Evolutionary conservation across 2,329 filamentous ascomycete genomes (phyloP).

Genomic region (Trichoderma harzianum): DNA sequence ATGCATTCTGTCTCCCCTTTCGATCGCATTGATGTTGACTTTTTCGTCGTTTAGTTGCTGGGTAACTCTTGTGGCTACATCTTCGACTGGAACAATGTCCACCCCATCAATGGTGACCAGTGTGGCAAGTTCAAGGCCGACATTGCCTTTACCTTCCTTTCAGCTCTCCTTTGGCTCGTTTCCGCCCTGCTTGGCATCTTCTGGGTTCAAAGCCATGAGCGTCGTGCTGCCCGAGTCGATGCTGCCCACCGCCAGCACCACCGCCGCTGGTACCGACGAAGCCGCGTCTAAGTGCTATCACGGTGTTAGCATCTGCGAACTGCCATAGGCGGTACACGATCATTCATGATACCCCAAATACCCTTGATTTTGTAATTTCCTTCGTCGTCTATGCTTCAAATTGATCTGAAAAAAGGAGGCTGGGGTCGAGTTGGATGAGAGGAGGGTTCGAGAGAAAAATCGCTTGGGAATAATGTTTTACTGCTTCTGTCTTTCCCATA

Average conservation of each 20-base stretch:
- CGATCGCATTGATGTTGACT: neutral
- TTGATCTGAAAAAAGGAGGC: neutral
- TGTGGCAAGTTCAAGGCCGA: constrained; percentile 69
- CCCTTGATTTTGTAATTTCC: neutral
- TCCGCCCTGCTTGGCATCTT: constrained; percentile 57
- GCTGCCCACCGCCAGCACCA: constrained; percentile 32
- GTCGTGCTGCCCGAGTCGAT: constrained; percentile 34
- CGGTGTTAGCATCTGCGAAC: neutral
- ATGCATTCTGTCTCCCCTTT: neutral
- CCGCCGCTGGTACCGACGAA: constrained; percentile 43
- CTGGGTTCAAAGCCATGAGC: constrained; percentile 46
- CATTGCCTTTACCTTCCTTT: constrained; percentile 69
- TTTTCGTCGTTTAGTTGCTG: constrained; percentile 33
- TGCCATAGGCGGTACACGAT: neutral
- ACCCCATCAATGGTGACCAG: constrained; percentile 41
- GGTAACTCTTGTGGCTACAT: constrained; percentile 51
- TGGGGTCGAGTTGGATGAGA: neutral
- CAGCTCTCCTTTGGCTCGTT: constrained; percentile 66
- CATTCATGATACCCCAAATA: constrained; percentile 2
- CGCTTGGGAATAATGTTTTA: neutral
- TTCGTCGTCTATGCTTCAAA: neutral
- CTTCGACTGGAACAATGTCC: constrained; percentile 59
- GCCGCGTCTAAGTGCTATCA: constrained; percentile 36
- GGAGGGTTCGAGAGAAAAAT: neutral
- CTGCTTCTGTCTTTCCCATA: neutral